Conservation (phyloP, 345 rosid genomes). For the Lumnitzera littorea region DNA sequence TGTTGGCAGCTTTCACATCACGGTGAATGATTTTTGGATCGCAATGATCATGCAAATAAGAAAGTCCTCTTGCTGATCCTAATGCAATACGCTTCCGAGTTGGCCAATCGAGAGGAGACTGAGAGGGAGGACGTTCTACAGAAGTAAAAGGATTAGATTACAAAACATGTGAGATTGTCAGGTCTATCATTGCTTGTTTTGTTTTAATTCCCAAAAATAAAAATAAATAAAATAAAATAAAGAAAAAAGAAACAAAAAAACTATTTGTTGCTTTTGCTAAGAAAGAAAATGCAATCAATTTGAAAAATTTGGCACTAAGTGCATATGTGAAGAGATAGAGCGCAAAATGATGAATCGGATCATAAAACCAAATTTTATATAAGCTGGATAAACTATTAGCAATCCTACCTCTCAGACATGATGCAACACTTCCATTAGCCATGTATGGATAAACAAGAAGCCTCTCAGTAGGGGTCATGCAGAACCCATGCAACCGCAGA, state of each 20-base stretch:
- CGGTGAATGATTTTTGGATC: slow-evolving; percentile 98
- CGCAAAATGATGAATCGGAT: neutral
- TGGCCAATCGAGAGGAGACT: slow-evolving; percentile 90
- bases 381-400: neutral
- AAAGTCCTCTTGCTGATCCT: slow-evolving; percentile 94
- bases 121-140: slow-evolving; percentile 74
- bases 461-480: slow-evolving; percentile 96
- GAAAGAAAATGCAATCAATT: too few species aligned
- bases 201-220: neutral
- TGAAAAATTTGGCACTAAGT: too few species aligned
- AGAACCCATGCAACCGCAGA: slow-evolving; percentile 81
- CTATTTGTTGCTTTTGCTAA: too few species aligned
- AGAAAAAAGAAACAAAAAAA: neutral
- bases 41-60: slow-evolving; percentile 95
- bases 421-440: slow-evolving; percentile 99
- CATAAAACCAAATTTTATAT: too few species aligned
- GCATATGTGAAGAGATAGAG: neutral
- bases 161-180: neutral
- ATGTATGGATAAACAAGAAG: slow-evolving; percentile 94
- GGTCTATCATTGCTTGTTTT: neutral
- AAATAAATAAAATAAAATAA: too few species aligned
- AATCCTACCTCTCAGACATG: slow-evolving; percentile 79
- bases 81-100: slow-evolving; percentile 76
- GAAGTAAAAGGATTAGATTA: slow-evolving; percentile 13
- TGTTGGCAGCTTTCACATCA: slow-evolving; percentile 97